Evolutionary conservation across 371 early-diverging fungal genomes (phyloP), one percentile per base, ranked within the genome.

Genomic region (Blakeslea trispora): DNA sequence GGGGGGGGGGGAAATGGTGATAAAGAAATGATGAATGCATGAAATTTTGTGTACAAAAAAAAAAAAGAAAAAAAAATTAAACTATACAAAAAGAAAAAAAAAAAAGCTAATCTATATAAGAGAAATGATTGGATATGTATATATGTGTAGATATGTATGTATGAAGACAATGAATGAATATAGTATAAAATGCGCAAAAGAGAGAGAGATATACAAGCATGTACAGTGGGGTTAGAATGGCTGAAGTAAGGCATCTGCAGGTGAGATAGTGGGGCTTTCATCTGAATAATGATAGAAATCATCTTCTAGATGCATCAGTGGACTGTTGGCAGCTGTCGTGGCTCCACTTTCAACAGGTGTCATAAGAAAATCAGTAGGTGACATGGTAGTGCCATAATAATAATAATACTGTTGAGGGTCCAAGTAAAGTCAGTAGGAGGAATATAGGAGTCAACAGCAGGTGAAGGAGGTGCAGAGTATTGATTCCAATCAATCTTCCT

Each of bases 211-310:
- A 37, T 37, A 37, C 11, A 37, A 37, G 14, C 11, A 37, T 37
- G 9, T 37, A 37, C 37, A 10, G 3, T 37, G 7, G 7, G 39
- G 13, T n/a, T 19, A 23, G 4, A 42, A 39, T 15, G 42, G 23
- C 11, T 57, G 51, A 19, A 57, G 51, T 15, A 61, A 54, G 22
- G 55, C 50, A 55, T 61, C 61, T 6, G 44, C 50, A 21, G 61
- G 61, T 6, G 61, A 40, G 45, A 61, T 61, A 11, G 61, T 61
- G 7, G 55, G 61, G 21, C 50, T 61, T 39, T 57, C 40, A 17
- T 53, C 57, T 28, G 50, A 49, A 46, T 11, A 46, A 23, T 53
- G 53, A 42, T 35, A 41, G 23, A 31, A 40, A 13, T 8, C 37
- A 50, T 45, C 50, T 1, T 39, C 55, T 14, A 23, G 24, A 17